phyloP scores from a whole-genome alignment of 164 flowering plant genomes.

The Dillenia turbinata region DNA sequence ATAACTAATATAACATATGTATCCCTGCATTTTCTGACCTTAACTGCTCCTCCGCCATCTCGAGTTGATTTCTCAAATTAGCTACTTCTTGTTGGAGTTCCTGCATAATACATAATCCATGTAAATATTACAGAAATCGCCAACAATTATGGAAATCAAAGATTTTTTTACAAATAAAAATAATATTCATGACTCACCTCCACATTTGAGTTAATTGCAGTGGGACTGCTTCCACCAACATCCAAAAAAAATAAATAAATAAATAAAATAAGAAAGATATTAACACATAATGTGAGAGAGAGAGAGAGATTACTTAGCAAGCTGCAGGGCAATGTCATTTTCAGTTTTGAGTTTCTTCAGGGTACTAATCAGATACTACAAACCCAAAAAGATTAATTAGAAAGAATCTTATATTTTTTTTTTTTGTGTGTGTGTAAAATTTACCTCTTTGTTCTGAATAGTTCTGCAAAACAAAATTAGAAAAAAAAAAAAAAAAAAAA shows the following conservation, averaged over 20 bases:
- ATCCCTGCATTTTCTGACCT: slow-evolving; percentile 13
- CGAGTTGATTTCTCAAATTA: slow-evolving; percentile 35
- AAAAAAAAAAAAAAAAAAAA: neutral
- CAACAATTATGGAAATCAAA: neutral
- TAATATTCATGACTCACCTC: slow-evolving; percentile 21
- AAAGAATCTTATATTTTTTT: neutral
- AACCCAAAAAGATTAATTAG: neutral
- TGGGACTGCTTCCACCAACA: slow-evolving; percentile 28
- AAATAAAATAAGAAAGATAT: neutral
- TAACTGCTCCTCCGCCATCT: slow-evolving; percentile 30
- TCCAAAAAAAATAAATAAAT: neutral
- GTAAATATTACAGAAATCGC: neutral
- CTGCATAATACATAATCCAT: slow-evolving; percentile 11
- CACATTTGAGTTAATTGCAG: slow-evolving; percentile 28
- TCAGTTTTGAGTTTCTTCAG: slow-evolving; percentile 46
- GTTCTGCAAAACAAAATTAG: slow-evolving; percentile 23
- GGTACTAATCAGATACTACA: slow-evolving; percentile 46
- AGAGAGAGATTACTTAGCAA: slow-evolving; percentile 29
- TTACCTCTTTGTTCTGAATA: slow-evolving; percentile 47
- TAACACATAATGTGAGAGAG: neutral
- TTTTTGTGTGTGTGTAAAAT: neutral
- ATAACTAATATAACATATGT: neutral
- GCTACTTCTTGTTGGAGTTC: slow-evolving; percentile 46
- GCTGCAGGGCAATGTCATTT: slow-evolving; percentile 43
- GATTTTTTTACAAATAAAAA: neutral